Conservation (phyloP, 2,329 filamentous ascomycete genomes). For the Alternaria arbusti region DNA sequence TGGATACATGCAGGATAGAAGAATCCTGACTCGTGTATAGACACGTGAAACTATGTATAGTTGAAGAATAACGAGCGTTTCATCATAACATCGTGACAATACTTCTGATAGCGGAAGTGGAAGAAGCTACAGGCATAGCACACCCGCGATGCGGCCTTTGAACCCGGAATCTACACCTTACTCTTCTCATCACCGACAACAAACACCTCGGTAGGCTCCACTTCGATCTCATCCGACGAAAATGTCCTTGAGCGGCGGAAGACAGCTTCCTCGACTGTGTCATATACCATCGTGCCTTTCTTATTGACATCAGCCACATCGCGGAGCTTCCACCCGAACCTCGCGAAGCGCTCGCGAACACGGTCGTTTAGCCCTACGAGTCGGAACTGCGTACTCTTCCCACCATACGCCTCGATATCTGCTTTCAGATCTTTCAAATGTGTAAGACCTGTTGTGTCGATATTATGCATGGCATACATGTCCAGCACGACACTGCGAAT, state of each 20-base stretch:
- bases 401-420: conserved; percentile 59
- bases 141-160: not conserved
- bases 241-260: conserved; percentile 8
- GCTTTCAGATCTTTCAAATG: conserved; percentile 57
- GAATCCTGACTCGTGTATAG: not conserved
- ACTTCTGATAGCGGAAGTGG: not conserved
- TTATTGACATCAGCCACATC: conserved; percentile 8
- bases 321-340: conserved; percentile 43
- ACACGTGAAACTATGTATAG: not conserved
- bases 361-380: conserved; percentile 58
- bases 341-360: conserved; percentile 40
- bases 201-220: conserved; percentile 20
- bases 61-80: not conserved
- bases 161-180: conserved; percentile 8
- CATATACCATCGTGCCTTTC: conserved; percentile 23
- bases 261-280: conserved; percentile 21
- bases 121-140: not conserved
- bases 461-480: conserved; percentile 59
- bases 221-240: conserved; percentile 16
- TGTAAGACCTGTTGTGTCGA: conserved; percentile 61
- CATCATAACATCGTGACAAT: not conserved
- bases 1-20: not conserved
- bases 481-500: conserved; percentile 61
- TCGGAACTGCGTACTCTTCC: conserved; percentile 54
- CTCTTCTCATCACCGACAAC: conserved; percentile 27